These are phyloP conservation scores for Gossypium australe DNA, from an alignment of 345 rosid genomes.

Conservation along the genomic window DNA sequence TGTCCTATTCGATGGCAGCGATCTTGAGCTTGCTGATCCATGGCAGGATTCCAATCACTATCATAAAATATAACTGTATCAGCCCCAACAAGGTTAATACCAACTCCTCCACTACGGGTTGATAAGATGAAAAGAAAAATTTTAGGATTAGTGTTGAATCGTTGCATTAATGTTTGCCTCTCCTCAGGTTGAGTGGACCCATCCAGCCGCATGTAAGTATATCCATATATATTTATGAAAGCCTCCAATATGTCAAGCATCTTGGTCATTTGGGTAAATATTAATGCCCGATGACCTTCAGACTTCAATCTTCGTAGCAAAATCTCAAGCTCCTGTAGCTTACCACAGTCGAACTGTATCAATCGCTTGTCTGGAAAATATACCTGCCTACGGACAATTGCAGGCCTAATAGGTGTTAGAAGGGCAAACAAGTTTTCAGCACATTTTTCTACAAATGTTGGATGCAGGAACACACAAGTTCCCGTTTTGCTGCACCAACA, in stretches of 20 bases:
- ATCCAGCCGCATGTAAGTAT: slow-evolving; percentile 97
- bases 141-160: slow-evolving; percentile 97
- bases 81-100: slow-evolving; percentile 97
- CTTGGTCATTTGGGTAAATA: slow-evolving; percentile 99
- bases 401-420: slow-evolving; percentile 84
- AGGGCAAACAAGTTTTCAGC: slow-evolving; percentile 69
- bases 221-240: slow-evolving; percentile 90
- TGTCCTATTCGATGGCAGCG: slow-evolving; percentile 99
- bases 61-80: slow-evolving; percentile 99
- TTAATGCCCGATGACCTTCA: slow-evolving; percentile 92
- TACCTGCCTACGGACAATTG: slow-evolving; percentile 88
- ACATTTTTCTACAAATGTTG: slow-evolving; percentile 53
- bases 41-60: slow-evolving; percentile 99
- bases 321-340: slow-evolving; percentile 92
- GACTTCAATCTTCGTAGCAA: slow-evolving; percentile 84
- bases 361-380: slow-evolving; percentile 98
- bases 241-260: slow-evolving; percentile 99
- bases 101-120: slow-evolving; percentile 99
- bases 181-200: slow-evolving; percentile 99
- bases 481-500: slow-evolving; percentile 81
- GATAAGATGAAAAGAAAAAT: slow-evolving; percentile 94
- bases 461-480: slow-evolving; percentile 55
- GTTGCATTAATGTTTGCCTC: slow-evolving; percentile 99
- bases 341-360: slow-evolving; percentile 99
- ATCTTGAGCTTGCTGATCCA: slow-evolving; percentile 99